Percentiles rank a stretch among this genome's conserved stretches.
Conservation (phyloP, 306 rosid genomes). For the Lagenaria siceraria region DNA sequence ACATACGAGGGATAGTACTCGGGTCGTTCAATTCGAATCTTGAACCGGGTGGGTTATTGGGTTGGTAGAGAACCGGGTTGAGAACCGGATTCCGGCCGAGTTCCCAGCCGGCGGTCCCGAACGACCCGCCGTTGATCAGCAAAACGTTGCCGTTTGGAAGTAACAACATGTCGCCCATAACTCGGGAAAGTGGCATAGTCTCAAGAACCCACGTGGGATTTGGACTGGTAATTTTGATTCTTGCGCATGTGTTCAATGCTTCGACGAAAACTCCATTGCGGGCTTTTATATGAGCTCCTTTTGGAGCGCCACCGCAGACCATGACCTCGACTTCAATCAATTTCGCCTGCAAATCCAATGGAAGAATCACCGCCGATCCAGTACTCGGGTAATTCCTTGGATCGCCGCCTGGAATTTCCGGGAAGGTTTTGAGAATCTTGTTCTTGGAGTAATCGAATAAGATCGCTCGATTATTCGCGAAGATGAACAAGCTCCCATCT, state of each 20-base stretch:
- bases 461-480: slow-evolving; percentile 53
- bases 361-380: slow-evolving; percentile 69
- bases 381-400: slow-evolving; percentile 79
- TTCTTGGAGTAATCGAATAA: slow-evolving; percentile 39
- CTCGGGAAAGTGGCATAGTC: slow-evolving; percentile 27
- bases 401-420: slow-evolving; percentile 41
- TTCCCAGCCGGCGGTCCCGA: slow-evolving; percentile 39
- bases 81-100: slow-evolving; percentile 16
- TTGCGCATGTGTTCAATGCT: not conserved
- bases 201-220: slow-evolving; percentile 26
- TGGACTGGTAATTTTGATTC: slow-evolving; percentile 3
- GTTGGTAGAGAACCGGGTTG: slow-evolving; percentile 22
- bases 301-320: slow-evolving; percentile 4
- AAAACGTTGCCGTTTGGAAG: slow-evolving; percentile 39
- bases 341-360: slow-evolving; percentile 17
- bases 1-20: slow-evolving; percentile 21
- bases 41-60: not conserved
- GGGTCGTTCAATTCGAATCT: slow-evolving; percentile 11
- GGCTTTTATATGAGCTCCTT: not conserved
- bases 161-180: slow-evolving; percentile 35
- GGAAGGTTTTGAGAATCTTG: slow-evolving; percentile 37
- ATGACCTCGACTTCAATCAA: not conserved
- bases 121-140: slow-evolving; percentile 25
- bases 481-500: slow-evolving; percentile 71
- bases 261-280: not conserved